phyloP scores from a whole-genome alignment of 2,329 filamentous ascomycete genomes.

The Apiospora marii region DNA sequence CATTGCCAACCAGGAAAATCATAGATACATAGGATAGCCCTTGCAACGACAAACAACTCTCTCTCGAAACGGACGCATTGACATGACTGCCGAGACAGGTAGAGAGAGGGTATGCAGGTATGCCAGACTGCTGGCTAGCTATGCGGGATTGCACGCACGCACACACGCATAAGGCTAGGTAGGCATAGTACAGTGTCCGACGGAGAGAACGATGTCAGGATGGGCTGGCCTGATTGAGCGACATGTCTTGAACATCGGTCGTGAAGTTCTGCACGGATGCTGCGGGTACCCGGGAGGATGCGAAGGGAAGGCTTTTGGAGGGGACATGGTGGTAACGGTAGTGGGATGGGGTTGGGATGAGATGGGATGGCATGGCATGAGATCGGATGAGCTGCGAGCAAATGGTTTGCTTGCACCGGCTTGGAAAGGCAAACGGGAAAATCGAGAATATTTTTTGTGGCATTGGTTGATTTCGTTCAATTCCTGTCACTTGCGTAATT shows the following conservation, averaged over 20 bases:
- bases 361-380: conserved; percentile 19
- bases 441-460: neutral
- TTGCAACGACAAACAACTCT: conserved; percentile 6
- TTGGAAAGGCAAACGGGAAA: neutral
- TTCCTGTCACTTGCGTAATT: neutral
- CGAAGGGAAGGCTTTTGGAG: conserved; percentile 7
- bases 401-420: conserved; percentile 14
- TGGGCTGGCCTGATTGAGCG: conserved; percentile 14
- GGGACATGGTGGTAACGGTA: conserved; percentile 6
- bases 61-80: conserved; percentile 17
- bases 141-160: neutral
- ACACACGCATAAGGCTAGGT: conserved; percentile 12
- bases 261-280: conserved; percentile 18
- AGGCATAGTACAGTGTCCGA: neutral
- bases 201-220: neutral
- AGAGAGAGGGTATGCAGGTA: neutral
- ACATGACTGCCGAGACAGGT: conserved; percentile 7
- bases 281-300: conserved; percentile 18
- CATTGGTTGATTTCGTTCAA: neutral
- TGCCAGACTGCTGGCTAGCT: conserved; percentile 1
- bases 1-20: neutral
- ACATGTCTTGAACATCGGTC: conserved; percentile 18
- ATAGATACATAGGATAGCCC: neutral
- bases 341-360: conserved; percentile 15
- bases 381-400: conserved; percentile 8